Base-by-base conservation (phyloP, 306 rosid genomes). In the Cyamopsis tetragonoloba region DNA sequence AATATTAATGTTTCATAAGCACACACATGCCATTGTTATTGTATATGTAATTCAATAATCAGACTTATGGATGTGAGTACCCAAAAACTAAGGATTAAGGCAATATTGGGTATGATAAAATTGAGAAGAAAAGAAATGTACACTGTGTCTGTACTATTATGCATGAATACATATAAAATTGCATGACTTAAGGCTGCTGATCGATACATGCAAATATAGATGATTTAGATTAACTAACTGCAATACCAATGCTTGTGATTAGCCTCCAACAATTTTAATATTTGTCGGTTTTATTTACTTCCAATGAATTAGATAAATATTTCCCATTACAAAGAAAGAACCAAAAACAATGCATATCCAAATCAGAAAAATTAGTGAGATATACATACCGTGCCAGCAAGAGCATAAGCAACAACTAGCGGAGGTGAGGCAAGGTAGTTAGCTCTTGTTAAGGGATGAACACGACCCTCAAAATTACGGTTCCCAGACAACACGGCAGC, bases 401-500 rank as follows among this genome's bases (percentile, higher is more conserved):
- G 91, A 49, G 98, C 98, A 70, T 89, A 93, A 37, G 98, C 97
- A 39, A 93, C 97, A 80, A 89, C 97, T 59, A 93, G 71, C 59
- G 98, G 98, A 62, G 98, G 98, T n/a, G 98, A 93, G 50, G 98
- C 98, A 72, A 93, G 95, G 77, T 93, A 93, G 79, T 93, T 93
- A n/a, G 98, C 98, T 80, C 97, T 86, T 31, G 98, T 93, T 85
- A 93, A 72, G 22, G 98, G 83, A 80, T 89, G 98, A 37, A 93
- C 96, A 60, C 98, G 93, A 2, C 98, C 98, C 84, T 92, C 98
- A 87, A 92, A 92, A 75, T 92, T 92, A 71, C 98, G 89, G 84
- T 92, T 92, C 61, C 98, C 98, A 70, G 98, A 92, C 27, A 92
- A 93, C 62, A 92, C 97, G 60, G 98, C 98, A 66, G 96, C 89